A percentile compares a stretch with the other conserved stretches of the same genome.
Conservation (phyloP, 2,329 filamentous ascomycete genomes). For the Botrytis byssoidea region DNA sequence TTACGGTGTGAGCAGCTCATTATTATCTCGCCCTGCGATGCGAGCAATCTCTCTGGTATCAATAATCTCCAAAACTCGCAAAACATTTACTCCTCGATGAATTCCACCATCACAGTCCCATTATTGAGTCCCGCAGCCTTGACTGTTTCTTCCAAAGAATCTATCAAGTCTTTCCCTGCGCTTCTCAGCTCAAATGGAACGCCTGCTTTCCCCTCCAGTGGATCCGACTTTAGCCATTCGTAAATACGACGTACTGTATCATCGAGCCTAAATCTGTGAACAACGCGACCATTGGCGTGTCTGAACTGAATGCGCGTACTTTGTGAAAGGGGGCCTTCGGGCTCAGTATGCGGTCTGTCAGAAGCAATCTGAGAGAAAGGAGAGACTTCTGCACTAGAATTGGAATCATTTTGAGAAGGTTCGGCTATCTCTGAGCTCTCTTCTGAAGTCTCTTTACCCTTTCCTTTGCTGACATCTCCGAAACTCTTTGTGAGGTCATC, state of each 20-base stretch:
- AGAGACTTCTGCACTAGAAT: slow-evolving; percentile 39
- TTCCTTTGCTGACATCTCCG: slow-evolving; percentile 52
- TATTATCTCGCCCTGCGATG: slow-evolving; percentile 11
- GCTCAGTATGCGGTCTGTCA: slow-evolving; percentile 73
- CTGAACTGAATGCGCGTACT: slow-evolving; percentile 90
- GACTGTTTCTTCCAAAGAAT: slow-evolving; percentile 70
- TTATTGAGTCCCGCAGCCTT: slow-evolving; percentile 84
- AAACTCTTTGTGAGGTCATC: slow-evolving; percentile 78
- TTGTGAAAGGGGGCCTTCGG: slow-evolving; percentile 61
- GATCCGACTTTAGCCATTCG: slow-evolving; percentile 93
- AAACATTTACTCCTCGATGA: slow-evolving; percentile 52
- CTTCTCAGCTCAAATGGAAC: slow-evolving; percentile 83
- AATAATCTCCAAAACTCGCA: background rate
- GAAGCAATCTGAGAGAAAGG: slow-evolving; percentile 71
- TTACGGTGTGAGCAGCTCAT: background rate
- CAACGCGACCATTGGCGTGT: slow-evolving; percentile 78
- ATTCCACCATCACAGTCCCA: slow-evolving; percentile 94
- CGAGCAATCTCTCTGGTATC: slow-evolving; percentile 15
- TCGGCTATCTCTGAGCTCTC: slow-evolving; percentile 36
- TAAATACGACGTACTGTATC: slow-evolving; percentile 83
- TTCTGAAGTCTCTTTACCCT: slow-evolving; percentile 47
- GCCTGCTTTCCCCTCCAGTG: slow-evolving; percentile 75
- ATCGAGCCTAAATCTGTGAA: slow-evolving; percentile 75
- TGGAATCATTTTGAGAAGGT: slow-evolving; percentile 35
- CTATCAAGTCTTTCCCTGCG: slow-evolving; percentile 84